These are phyloP conservation scores for Trichaptum fuscoviolaceum DNA, from an alignment of 768 basidiomycete species.

Conservation along the genomic window DNA sequence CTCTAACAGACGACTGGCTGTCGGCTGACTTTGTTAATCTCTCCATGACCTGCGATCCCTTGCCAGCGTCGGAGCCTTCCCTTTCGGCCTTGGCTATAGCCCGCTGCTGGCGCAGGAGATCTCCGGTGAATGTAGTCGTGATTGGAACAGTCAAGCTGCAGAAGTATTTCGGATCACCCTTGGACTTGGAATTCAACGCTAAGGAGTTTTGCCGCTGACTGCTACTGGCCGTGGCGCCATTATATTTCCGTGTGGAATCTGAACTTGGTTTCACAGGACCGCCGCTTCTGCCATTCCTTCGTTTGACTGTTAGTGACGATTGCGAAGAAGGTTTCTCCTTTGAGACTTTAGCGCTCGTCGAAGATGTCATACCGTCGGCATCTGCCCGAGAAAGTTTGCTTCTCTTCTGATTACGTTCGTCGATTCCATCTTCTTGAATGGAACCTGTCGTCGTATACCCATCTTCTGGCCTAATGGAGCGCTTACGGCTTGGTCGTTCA, in stretches of 20 bases:
- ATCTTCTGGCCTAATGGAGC: background rate
- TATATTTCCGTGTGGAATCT: background rate
- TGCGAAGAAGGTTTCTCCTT: background rate
- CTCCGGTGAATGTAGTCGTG: background rate
- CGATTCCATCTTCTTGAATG: background rate
- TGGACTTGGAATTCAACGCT: background rate
- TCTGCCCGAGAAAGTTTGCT: background rate
- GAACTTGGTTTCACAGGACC: background rate
- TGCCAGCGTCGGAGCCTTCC: background rate
- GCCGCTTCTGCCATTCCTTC: background rate
- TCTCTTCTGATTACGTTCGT: background rate
- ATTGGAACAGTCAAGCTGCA: background rate
- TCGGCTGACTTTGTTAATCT: background rate
- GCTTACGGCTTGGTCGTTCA: background rate
- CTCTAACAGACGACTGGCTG: background rate
- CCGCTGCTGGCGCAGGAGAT: background rate
- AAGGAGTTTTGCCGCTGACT: background rate
- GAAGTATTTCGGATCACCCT: background rate
- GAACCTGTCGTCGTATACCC: background rate
- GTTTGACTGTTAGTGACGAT: background rate
- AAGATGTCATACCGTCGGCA: background rate
- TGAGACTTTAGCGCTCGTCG: background rate
- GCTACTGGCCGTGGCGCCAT: background rate
- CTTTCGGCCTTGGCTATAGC: background rate
- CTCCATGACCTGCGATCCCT: background rate